Evolutionary conservation across 148 eudicot species (phyloP).

Genomic region (Cornus kousa): DNA sequence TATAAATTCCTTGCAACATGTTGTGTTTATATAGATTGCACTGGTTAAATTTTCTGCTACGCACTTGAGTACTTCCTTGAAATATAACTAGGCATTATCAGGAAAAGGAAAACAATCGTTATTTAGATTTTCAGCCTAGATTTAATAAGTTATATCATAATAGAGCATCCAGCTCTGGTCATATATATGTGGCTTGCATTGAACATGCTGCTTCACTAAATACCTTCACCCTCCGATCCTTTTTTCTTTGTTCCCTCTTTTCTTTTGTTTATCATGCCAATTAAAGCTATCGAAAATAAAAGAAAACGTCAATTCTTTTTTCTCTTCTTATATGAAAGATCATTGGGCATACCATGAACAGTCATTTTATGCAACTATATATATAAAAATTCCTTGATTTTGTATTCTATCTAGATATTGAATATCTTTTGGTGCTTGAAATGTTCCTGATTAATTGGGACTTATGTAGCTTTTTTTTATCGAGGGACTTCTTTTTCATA

Average conservation of each 20-base stretch:
- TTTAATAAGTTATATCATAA: background rate
- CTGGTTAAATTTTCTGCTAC: background rate
- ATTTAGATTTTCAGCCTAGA: background rate
- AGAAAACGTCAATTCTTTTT: background rate
- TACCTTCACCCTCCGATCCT: background rate
- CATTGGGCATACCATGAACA: background rate
- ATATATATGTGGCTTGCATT: background rate
- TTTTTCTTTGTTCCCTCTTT: background rate
- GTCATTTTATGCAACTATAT: no score
- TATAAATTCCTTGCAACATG: background rate
- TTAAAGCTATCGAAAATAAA: no score
- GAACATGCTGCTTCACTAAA: background rate
- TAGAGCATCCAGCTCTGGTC: background rate
- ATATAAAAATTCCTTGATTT: background rate
- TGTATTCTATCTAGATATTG: background rate
- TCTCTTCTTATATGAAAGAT: background rate
- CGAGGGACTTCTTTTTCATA: background rate
- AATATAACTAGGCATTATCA: background rate
- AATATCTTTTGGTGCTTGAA: background rate
- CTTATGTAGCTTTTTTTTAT: background rate
- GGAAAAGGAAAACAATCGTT: background rate
- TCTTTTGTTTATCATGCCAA: background rate
- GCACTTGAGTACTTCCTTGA: background rate
- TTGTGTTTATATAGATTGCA: background rate
- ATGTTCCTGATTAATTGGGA: background rate